A percentile compares a stretch with the other conserved stretches of the same genome.
Evolutionary conservation across 1,284 basidiomycete species (phyloP).

Genomic region (Coniferiporia weirii): DNA sequence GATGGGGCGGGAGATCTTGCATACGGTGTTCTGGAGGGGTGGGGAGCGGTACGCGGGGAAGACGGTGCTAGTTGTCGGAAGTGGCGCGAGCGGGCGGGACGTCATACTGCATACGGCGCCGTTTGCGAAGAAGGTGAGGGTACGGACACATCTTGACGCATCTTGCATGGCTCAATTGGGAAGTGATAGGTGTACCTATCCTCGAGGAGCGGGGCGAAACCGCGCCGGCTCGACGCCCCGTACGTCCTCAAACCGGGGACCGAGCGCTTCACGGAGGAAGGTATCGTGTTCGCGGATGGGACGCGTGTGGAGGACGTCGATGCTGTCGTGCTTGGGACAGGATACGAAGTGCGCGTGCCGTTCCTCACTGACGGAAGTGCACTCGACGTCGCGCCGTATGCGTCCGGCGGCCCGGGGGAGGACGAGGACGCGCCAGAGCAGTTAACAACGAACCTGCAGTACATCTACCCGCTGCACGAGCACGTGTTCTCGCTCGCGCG

Average conservation of each 20-base stretch:
- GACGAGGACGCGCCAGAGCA: not conserved
- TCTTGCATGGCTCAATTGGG: not conserved
- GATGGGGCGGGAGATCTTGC: constrained; percentile 37
- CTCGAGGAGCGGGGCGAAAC: constrained; percentile 24
- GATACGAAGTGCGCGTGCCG: constrained; percentile 48
- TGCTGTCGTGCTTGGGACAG: constrained; percentile 46
- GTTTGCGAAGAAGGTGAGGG: constrained; percentile 39
- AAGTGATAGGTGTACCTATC: constrained; percentile 40
- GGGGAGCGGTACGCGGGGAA: constrained; percentile 39
- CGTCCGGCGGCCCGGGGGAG: not conserved
- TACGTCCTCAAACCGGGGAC: constrained; percentile 40
- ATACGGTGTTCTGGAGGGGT: constrained; percentile 51
- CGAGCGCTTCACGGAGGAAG: constrained; percentile 39
- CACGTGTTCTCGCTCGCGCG: constrained; percentile 49
- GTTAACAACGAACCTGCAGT: constrained; percentile 45
- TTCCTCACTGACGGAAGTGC: constrained; percentile 41
- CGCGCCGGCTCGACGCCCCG: constrained; percentile 19
- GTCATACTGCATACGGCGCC: constrained; percentile 37
- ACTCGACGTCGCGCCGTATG: constrained; percentile 23
- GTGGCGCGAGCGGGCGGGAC: constrained; percentile 46
- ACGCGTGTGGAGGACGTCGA: constrained; percentile 37
- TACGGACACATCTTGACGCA: not conserved
- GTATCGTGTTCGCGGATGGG: constrained; percentile 44
- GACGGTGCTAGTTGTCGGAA: constrained; percentile 48
- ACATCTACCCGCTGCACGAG: constrained; percentile 49